Percentiles rank a stretch among this genome's conserved stretches.
These are phyloP conservation scores for Diaporthe vaccinii DNA, from an alignment of 2,329 filamentous ascomycete species.

Conservation along the genomic window DNA sequence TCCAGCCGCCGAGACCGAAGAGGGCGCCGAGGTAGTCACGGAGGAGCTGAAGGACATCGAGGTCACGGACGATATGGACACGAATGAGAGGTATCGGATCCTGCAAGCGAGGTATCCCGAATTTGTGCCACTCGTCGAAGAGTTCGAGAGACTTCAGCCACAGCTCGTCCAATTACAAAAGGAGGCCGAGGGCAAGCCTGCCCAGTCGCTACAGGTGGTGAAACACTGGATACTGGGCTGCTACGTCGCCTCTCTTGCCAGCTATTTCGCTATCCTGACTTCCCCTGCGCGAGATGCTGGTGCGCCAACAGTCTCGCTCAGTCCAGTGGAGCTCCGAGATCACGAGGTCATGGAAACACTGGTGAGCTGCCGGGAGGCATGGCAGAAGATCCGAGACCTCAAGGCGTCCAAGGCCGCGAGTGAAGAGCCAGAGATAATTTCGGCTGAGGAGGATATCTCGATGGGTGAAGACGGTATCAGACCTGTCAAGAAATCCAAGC, in stretches of 20 bases:
- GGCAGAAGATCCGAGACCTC: conserved; percentile 81
- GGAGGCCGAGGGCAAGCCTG: conserved; percentile 65
- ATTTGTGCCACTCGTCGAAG: conserved; percentile 86
- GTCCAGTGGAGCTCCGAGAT: conserved; percentile 85
- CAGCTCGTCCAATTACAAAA: conserved; percentile 71
- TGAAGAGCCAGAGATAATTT: conserved; percentile 45
- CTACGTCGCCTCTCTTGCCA: conserved; percentile 87
- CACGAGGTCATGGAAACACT: conserved; percentile 92
- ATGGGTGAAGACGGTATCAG: conserved; percentile 48
- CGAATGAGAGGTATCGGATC: conserved; percentile 81
- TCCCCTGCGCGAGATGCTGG: conserved; percentile 77
- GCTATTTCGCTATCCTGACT: conserved; percentile 96
- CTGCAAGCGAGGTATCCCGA: conserved; percentile 89
- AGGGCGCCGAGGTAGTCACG: conserved; percentile 75
- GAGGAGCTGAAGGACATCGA: conserved; percentile 89
- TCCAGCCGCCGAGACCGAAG: conserved; percentile 63
- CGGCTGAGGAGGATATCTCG: conserved; percentile 47
- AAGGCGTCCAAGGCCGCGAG: conserved; percentile 57
- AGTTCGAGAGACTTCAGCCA: conserved; percentile 81
- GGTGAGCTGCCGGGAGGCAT: conserved; percentile 83
- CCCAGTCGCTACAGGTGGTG: conserved; percentile 71
- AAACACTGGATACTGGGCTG: conserved; percentile 87
- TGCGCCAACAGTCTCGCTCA: conserved; percentile 70
- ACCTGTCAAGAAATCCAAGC: conserved; percentile 53
- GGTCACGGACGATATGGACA: conserved; percentile 82